Evolutionary conservation across 2,329 filamentous ascomycete genomes (phyloP).

Genomic region (Annulohypoxylon truncatum): DNA sequence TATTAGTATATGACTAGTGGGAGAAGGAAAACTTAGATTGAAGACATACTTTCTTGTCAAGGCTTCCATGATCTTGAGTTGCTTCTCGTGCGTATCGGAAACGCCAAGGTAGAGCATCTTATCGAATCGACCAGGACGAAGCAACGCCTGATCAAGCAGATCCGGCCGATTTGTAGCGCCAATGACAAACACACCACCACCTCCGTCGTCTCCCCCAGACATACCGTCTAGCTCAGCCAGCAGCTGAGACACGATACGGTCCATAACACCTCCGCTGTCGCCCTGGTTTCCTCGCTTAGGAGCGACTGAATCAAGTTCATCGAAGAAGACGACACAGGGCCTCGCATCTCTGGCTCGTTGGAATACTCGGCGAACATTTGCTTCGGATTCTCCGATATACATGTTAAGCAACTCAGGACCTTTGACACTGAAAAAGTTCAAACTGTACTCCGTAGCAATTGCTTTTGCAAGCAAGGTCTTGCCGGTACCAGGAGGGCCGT

Average conservation of each 20-base stretch:
- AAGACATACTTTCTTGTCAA: slow-evolving; percentile 86
- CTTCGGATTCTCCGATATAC: slow-evolving; percentile 96
- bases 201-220: slow-evolving; percentile 87
- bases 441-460: slow-evolving; percentile 91
- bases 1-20: slow-evolving; percentile 13
- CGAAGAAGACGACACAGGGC: slow-evolving; percentile 93
- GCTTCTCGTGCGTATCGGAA: slow-evolving; percentile 96
- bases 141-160: slow-evolving; percentile 86
- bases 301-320: slow-evolving; percentile 91
- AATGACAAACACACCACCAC: slow-evolving; percentile 92
- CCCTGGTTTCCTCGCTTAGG: slow-evolving; percentile 97
- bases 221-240: slow-evolving; percentile 97
- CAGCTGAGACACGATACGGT: slow-evolving; percentile 94
- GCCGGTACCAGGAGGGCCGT: slow-evolving; percentile 89
- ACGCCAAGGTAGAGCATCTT: slow-evolving; percentile 99
- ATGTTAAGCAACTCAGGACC: slow-evolving; percentile 92
- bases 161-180: slow-evolving; percentile 96
- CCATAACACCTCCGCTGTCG: slow-evolving; percentile 97
- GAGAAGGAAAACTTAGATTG: slow-evolving; percentile 8
- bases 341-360: slow-evolving; percentile 86
- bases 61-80: slow-evolving; percentile 92
- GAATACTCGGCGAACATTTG: slow-evolving; percentile 90
- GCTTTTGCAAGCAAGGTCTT: slow-evolving; percentile 94
- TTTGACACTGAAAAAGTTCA: slow-evolving; percentile 96
- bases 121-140: slow-evolving; percentile 92